Evolutionary conservation across 345 rosid genomes (phyloP).

Genomic region (Lumnitzera racemosa): DNA sequence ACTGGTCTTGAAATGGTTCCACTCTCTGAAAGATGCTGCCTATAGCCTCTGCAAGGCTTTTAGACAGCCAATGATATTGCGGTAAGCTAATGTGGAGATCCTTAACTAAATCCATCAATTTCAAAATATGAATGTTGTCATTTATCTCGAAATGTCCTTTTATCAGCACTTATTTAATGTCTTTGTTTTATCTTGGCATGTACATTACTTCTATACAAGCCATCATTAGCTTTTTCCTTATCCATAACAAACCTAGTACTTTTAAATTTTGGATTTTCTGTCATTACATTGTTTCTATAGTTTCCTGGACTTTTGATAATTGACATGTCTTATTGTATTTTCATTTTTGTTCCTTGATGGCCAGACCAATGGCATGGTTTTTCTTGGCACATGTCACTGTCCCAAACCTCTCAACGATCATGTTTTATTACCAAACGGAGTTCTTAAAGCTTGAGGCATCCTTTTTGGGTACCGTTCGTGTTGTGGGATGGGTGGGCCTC

Average conservation of each 20-base stretch:
- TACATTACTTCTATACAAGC: no score
- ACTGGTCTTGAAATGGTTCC: conserved; percentile 37
- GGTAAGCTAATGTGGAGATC: conserved; percentile 31
- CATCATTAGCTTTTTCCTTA: no score
- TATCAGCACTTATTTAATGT: no score
- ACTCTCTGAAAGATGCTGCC: conserved; percentile 62
- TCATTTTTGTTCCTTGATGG: conserved; percentile 14
- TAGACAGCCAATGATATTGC: conserved; percentile 69
- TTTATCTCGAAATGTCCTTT: no score
- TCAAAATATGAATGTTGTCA: no score
- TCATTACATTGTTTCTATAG: background rate
- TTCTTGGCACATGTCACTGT: conserved; percentile 79
- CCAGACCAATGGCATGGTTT: conserved; percentile 97
- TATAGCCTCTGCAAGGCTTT: conserved; percentile 55
- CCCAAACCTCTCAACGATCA: conserved; percentile 86
- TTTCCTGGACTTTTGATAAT: conserved; percentile 11
- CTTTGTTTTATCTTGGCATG: no score
- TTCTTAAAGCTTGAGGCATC: conserved; percentile 77
- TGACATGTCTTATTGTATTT: conserved; percentile 12
- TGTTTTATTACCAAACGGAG: conserved; percentile 97
- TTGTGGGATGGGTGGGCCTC: conserved; percentile 91
- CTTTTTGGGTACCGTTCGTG: conserved; percentile 80
- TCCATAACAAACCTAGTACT: background rate
- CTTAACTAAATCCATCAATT: no score
- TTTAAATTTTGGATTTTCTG: background rate